A percentile compares a stretch with the other conserved stretches of the same genome.
Evolutionary conservation across 1,284 basidiomycete genomes (phyloP).

Genomic region (Malassezia equina): DNA sequence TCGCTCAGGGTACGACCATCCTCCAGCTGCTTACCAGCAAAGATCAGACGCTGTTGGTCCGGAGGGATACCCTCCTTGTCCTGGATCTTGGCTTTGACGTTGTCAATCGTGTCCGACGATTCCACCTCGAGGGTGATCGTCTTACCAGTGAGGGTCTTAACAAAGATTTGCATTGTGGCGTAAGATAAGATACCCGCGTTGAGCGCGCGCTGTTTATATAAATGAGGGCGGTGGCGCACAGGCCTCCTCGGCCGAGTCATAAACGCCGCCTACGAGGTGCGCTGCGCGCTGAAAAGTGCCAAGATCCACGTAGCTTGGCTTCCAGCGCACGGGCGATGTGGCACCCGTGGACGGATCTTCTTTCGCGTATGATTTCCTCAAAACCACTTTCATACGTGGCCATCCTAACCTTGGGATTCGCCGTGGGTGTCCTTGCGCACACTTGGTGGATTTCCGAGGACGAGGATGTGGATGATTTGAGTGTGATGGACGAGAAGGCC

Average conservation of each 20-base stretch:
- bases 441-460: background rate
- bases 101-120: conserved; percentile 84
- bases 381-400: background rate
- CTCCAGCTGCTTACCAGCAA: conserved; percentile 51
- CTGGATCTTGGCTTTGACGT: conserved; percentile 52
- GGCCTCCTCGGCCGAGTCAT: conserved; percentile 6
- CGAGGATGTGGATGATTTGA: background rate
- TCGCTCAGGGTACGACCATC: conserved; percentile 51
- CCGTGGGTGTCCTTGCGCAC: background rate
- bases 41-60: no score
- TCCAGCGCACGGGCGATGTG: background rate
- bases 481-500: background rate
- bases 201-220: background rate
- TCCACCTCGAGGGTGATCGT: conserved; percentile 91
- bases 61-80: conserved; percentile 51
- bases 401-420: background rate
- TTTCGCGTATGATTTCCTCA: background rate
- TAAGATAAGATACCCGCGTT: background rate
- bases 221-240: background rate
- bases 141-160: conserved; percentile 80
- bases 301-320: background rate
- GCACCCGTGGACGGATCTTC: background rate
- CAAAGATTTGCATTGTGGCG: conserved; percentile 43
- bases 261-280: background rate
- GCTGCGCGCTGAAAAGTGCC: background rate